phyloP scores from a whole-genome alignment of 305 asterid species.

The Rubia balearica region DNA sequence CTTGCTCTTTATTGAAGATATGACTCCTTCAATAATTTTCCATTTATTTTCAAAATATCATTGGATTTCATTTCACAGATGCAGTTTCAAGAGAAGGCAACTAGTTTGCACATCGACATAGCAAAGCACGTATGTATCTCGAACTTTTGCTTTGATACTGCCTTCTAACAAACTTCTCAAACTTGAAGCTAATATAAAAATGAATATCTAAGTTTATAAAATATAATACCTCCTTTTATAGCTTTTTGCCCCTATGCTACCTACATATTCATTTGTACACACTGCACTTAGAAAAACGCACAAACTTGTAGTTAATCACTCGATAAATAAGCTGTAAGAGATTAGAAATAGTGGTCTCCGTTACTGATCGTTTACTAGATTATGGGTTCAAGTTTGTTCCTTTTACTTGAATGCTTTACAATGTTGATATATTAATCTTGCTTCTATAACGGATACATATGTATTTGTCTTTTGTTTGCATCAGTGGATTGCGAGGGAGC shows the following conservation, averaged over 20 bases:
- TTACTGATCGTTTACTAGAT: not conserved
- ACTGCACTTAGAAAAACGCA: too few relatives aligned
- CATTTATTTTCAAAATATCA: not conserved
- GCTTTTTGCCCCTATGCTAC: too few relatives aligned
- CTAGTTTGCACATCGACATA: constrained; percentile 32
- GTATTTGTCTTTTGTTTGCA: constrained; percentile 5
- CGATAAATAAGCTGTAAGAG: too few relatives aligned
- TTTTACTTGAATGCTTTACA: not conserved
- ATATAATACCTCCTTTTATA: too few relatives aligned
- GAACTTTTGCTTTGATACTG: not conserved
- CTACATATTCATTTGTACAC: too few relatives aligned
- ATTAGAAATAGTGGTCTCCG: not conserved
- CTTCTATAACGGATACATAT: not conserved
- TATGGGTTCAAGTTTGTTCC: not conserved
- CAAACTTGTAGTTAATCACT: too few relatives aligned
- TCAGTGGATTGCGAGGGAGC: constrained; percentile 66
- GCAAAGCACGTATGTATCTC: constrained; percentile 25
- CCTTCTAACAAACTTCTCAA: too few relatives aligned
- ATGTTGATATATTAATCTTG: not conserved
- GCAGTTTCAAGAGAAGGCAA: constrained; percentile 37
- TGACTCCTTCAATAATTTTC: not conserved
- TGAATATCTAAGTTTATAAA: too few relatives aligned
- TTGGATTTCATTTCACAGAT: constrained; percentile 19
- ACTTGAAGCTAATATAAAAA: too few relatives aligned
- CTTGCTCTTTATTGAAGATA: not conserved